Evolutionary conservation across 352 stramenopile species (phyloP).

Genomic region (Phytophthora rubi): DNA sequence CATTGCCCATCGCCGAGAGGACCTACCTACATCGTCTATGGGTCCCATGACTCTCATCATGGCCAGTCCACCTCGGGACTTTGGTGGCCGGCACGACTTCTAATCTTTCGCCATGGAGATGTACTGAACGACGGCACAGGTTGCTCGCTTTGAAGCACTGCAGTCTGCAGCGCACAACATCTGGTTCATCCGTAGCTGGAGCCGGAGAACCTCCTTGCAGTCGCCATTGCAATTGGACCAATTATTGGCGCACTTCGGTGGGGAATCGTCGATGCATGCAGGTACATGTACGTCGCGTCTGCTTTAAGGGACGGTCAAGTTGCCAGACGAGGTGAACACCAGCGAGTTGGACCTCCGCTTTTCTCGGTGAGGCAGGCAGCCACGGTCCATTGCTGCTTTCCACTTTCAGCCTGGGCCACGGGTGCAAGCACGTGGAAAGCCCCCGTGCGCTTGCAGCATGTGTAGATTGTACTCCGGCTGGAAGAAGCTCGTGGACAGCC

Average conservation of each 20-base stretch:
- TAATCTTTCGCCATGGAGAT: neutral
- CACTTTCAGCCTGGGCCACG: too few species aligned
- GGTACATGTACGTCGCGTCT: neutral
- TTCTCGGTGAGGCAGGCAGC: neutral
- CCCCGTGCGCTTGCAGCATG: neutral
- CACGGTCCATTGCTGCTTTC: too few species aligned
- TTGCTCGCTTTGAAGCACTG: neutral
- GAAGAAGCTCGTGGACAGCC: neutral
- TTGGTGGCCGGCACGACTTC: neutral
- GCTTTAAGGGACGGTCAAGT: neutral
- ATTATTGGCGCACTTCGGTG: neutral
- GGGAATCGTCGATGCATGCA: neutral
- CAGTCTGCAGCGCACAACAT: constrained; percentile 17
- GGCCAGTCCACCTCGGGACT: neutral
- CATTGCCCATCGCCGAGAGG: too few species aligned
- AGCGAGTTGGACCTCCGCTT: neutral
- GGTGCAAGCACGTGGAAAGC: neutral
- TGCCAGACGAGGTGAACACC: neutral
- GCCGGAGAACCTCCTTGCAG: constrained; percentile 30
- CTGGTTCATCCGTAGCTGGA: constrained; percentile 28
- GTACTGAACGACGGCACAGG: neutral
- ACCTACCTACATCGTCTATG: too few species aligned
- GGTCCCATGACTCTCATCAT: too few species aligned
- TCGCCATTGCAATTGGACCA: constrained; percentile 7
- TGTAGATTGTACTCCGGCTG: neutral